These are phyloP conservation scores for Wallacemonas collosoma DNA, from an alignment of 208 protist genomes.

Conservation along the genomic window DNA sequence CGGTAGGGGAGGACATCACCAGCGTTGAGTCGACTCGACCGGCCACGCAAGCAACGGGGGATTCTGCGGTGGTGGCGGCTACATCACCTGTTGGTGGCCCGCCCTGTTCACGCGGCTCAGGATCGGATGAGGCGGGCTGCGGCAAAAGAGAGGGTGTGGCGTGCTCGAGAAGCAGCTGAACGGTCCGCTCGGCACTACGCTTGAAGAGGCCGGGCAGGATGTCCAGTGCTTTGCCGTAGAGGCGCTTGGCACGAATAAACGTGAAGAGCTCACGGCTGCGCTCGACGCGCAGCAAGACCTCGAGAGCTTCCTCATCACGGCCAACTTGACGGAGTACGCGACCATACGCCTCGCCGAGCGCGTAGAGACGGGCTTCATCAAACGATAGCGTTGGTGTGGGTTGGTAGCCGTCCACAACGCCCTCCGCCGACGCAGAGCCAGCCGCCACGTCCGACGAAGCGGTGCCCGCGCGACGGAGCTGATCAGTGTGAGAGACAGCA, in stretches of 20 bases:
- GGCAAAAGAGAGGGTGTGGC: constrained; percentile 2
- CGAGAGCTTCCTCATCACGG: constrained; percentile 61
- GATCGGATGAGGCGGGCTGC: not conserved
- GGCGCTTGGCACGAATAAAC: constrained; percentile 23
- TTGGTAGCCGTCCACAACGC: too few relatives aligned
- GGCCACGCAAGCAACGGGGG: not conserved
- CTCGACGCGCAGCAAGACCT: constrained; percentile 53
- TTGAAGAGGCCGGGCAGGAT: constrained; percentile 63
- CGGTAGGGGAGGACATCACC: not conserved
- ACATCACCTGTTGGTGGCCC: too few relatives aligned
- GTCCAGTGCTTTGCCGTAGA: constrained; percentile 35
- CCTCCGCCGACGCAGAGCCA: too few relatives aligned
- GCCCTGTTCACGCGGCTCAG: not conserved
- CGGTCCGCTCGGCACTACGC: constrained; percentile 40
- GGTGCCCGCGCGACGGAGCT: not conserved
- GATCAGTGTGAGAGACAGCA: not conserved
- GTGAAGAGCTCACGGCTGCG: constrained; percentile 50
- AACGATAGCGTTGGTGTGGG: constrained; percentile 3
- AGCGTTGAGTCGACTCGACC: not conserved
- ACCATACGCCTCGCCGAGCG: constrained; percentile 55
- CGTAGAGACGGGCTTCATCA: constrained; percentile 36
- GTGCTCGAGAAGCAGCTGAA: constrained; percentile 60
- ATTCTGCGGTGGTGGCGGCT: not conserved
- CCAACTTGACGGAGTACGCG: constrained; percentile 47
- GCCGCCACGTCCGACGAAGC: not conserved